A percentile compares a stretch with the other conserved stretches of the same genome.
phyloP scores from a whole-genome alignment of 371 early-diverging fungal species.

The Mortierella sp. region DNA sequence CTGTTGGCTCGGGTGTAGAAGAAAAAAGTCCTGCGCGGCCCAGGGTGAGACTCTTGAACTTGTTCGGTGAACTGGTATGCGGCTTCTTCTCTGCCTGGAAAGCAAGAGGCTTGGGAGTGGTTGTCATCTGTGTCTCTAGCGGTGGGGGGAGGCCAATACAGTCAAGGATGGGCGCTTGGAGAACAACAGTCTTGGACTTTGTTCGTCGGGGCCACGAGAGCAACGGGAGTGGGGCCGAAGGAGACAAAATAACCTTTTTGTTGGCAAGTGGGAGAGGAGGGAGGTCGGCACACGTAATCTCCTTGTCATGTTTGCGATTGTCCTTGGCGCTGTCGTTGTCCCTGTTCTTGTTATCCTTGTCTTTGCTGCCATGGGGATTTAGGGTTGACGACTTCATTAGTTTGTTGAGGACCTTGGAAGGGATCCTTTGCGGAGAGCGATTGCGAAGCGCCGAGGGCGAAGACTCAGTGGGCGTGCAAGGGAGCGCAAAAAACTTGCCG shows the following conservation, averaged over 20 bases:
- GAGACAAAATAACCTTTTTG: not conserved
- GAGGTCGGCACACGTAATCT: not conserved
- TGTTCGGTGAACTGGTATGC: not conserved
- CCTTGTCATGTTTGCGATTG: not conserved
- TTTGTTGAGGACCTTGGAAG: conserved; percentile 19
- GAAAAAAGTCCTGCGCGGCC: not conserved
- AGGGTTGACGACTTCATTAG: conserved; percentile 18
- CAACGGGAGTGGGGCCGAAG: not conserved
- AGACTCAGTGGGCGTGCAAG: conserved; percentile 24
- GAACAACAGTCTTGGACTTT: conserved; percentile 3
- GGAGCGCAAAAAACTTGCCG: conserved; percentile 53
- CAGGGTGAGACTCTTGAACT: conserved; percentile 5
- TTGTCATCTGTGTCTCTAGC: not conserved
- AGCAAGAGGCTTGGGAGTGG: not conserved
- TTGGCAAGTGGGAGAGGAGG: no score
- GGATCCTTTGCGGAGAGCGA: conserved; percentile 11
- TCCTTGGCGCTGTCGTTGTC: not conserved
- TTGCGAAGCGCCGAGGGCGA: not conserved
- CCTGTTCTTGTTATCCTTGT: conserved; percentile 8
- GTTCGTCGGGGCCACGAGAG: conserved; percentile 8
- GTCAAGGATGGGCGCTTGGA: not conserved
- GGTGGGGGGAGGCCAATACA: not conserved
- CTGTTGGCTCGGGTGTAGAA: not conserved
- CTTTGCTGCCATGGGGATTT: not conserved
- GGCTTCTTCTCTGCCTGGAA: not conserved